These are phyloP conservation scores for Aspergillus tubingensis DNA, from an alignment of 2,329 filamentous ascomycete species.

Conservation along the genomic window DNA sequence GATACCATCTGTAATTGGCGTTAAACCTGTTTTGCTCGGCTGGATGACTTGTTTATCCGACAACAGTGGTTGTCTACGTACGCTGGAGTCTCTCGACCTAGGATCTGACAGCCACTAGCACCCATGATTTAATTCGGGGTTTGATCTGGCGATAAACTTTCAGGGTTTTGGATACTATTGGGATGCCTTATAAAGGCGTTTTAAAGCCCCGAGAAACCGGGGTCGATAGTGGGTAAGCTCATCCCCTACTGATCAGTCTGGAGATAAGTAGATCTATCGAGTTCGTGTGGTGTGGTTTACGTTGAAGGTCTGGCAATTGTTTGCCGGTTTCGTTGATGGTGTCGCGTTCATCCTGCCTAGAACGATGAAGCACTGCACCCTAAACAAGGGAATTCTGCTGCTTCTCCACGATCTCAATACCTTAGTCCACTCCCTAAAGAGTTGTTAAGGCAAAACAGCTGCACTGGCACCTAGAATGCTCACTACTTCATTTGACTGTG, in stretches of 20 bases:
- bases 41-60: background rate
- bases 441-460: background rate
- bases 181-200: no score
- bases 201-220: no score
- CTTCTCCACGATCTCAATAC: no score
- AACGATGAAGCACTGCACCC: background rate
- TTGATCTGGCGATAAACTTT: no score
- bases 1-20: background rate
- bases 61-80: background rate
- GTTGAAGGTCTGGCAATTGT: background rate
- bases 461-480: background rate
- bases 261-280: background rate
- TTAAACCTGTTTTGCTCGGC: background rate
- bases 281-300: no score
- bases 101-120: background rate
- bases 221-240: background rate
- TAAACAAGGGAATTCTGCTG: background rate
- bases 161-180: no score
- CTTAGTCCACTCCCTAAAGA: background rate
- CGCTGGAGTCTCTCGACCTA: no score
- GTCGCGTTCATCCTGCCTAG: background rate
- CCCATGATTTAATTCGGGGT: background rate
- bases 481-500: slow-evolving; percentile 32
- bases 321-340: background rate
- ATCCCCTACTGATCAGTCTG: background rate